Conservation (phyloP, 1,139 yeast species). For the Suhomyces bribrorum region DNA sequence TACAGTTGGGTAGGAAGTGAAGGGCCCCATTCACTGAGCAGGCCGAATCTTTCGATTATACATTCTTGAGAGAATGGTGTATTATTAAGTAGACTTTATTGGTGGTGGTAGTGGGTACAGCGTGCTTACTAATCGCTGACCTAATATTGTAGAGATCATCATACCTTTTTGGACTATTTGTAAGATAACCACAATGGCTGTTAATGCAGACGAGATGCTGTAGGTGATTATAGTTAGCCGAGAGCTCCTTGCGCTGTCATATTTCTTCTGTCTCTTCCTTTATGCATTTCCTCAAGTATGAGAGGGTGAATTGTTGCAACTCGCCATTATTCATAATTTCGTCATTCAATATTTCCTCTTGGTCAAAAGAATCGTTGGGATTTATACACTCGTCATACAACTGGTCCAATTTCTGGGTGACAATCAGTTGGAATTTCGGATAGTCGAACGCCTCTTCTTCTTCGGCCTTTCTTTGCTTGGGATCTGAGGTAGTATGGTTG, state of each 20-base stretch:
- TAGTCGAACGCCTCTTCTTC: constrained; percentile 23
- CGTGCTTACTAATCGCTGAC: too few species aligned
- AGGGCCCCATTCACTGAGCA: too few species aligned
- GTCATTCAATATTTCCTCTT: constrained; percentile 11
- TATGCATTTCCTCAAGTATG: constrained; percentile 34
- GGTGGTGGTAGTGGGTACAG: too few species aligned
- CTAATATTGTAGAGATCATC: too few species aligned
- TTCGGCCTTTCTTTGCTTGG: neutral
- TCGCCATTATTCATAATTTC: constrained; percentile 22
- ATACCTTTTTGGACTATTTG: too few species aligned
- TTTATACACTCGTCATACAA: constrained; percentile 23
- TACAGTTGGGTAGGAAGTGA: too few species aligned
- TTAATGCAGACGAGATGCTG: neutral
- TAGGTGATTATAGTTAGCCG: neutral
- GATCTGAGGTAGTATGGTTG: neutral
- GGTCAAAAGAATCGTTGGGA: constrained; percentile 13
- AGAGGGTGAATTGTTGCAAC: constrained; percentile 30
- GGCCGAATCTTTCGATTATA: too few species aligned
- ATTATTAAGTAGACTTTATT: too few species aligned
- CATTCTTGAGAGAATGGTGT: too few species aligned
- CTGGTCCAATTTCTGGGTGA: constrained; percentile 24
- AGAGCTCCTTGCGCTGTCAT: neutral
- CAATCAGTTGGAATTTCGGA: constrained; percentile 29
- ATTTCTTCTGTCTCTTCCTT: constrained; percentile 20
- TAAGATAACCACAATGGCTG: neutral